phyloP scores from a whole-genome alignment of 169 alveolate species.

The Eimeria sp. region DNA sequence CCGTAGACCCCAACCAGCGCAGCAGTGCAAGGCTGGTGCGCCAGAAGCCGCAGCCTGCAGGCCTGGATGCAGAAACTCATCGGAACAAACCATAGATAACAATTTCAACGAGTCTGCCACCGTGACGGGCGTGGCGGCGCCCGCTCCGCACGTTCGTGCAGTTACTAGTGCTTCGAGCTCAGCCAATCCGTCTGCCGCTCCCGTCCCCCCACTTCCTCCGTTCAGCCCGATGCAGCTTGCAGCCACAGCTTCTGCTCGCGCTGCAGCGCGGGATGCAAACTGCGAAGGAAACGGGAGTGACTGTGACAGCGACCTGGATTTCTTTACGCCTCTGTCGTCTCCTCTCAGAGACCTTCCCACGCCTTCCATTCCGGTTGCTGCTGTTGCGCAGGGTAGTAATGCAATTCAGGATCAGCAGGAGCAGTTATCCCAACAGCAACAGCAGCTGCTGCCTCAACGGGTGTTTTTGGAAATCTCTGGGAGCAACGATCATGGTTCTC shows the following conservation, averaged over 20 bases:
- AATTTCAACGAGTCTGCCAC: not conserved
- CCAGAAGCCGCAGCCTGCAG: not conserved
- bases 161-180: not conserved
- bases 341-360: conserved; percentile 41
- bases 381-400: not conserved
- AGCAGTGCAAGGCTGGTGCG: not conserved
- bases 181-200: not conserved
- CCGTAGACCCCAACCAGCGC: conserved; percentile 14
- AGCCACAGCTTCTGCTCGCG: conserved; percentile 23
- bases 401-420: not conserved
- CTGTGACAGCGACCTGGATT: conserved; percentile 36
- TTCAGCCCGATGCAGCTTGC: conserved; percentile 42
- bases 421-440: not conserved
- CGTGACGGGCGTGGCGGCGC: not conserved
- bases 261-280: conserved; percentile 14
- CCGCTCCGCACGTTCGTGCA: not conserved
- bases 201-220: not conserved
- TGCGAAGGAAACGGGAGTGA: not conserved
- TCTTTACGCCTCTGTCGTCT: conserved; percentile 62
- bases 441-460: not conserved
- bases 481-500: not conserved
- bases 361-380: conserved; percentile 30
- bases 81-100: not conserved
- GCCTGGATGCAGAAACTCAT: not conserved
- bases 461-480: not conserved